These are phyloP conservation scores for Porphyrellus cyaneotinctus DNA, from an alignment of 768 basidiomycete species.

Conservation along the genomic window DNA sequence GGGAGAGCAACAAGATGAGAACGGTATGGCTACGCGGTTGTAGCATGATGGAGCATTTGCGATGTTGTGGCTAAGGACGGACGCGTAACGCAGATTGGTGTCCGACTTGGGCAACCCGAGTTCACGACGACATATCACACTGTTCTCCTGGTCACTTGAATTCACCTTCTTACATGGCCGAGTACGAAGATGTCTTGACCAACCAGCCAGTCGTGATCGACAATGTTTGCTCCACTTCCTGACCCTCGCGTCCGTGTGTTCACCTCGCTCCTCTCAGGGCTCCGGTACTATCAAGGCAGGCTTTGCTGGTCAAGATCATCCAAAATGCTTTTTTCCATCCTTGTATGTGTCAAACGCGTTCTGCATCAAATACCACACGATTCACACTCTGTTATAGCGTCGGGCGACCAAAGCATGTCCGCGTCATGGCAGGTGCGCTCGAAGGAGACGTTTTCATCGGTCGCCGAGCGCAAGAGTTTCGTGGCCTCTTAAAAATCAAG, in stretches of 20 bases:
- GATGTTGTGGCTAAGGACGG: constrained; percentile 16
- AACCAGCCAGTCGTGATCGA: constrained; percentile 99
- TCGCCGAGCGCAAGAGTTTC: constrained; percentile 88
- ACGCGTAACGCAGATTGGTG: background rate
- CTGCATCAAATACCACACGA: constrained; percentile 26
- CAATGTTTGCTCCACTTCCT: constrained; percentile 59
- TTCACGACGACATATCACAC: constrained; percentile 7
- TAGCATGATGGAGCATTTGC: constrained; percentile 15
- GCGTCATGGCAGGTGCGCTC: constrained; percentile 96
- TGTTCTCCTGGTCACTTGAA: background rate
- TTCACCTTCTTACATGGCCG: constrained; percentile 51
- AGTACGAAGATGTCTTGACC: constrained; percentile 91
- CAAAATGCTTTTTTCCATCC: constrained; percentile 98
- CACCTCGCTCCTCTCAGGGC: constrained; percentile 54
- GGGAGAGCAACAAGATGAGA: constrained; percentile 13
- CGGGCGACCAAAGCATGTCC: constrained; percentile 94
- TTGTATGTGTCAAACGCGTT: constrained; percentile 63
- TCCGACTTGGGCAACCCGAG: background rate
- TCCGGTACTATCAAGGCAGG: constrained; percentile 99
- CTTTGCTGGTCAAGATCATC: constrained; percentile 98
- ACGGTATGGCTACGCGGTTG: constrained; percentile 10
- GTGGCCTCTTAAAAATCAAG: constrained; percentile 94
- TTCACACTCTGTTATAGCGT: constrained; percentile 51
- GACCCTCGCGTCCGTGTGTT: constrained; percentile 24
- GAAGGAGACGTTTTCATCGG: constrained; percentile 98